Evolutionary conservation across 805 yeast species (phyloP).

Genomic region (Helenozyma rhizophorensis): DNA sequence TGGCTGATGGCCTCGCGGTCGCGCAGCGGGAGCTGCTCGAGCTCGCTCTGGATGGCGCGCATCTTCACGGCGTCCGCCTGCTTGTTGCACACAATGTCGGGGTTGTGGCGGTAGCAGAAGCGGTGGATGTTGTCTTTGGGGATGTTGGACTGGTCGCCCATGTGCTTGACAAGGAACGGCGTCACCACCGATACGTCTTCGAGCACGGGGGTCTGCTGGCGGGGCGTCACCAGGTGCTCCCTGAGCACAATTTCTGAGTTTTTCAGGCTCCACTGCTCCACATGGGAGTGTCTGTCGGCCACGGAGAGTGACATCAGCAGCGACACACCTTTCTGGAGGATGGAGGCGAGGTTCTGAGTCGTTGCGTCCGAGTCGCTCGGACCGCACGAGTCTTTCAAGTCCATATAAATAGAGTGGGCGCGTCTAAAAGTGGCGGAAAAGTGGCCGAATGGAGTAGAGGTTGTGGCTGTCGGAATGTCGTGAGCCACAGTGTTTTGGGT

Average conservation of each 20-base stretch:
- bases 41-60: slow-evolving; percentile 54
- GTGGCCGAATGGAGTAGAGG: too few relatives aligned
- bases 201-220: too few relatives aligned
- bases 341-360: slow-evolving; percentile 4
- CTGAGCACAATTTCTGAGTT: neutral
- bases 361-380: slow-evolving; percentile 5
- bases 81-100: slow-evolving; percentile 73
- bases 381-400: slow-evolving; percentile 11
- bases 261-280: neutral
- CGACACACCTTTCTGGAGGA: slow-evolving; percentile 3
- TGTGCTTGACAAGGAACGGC: slow-evolving; percentile 38
- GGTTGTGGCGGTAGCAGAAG: slow-evolving; percentile 92
- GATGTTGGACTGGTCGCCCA: slow-evolving; percentile 37
- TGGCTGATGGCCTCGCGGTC: slow-evolving; percentile 77
- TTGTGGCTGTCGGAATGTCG: too few relatives aligned
- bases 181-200: slow-evolving; percentile 30
- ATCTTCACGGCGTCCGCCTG: slow-evolving; percentile 60
- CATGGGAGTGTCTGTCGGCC: neutral
- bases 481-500: too few relatives aligned
- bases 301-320: neutral
- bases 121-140: slow-evolving; percentile 53
- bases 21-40: slow-evolving; percentile 57
- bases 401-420: slow-evolving; percentile 5
- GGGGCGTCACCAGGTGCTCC: neutral
- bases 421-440: too few relatives aligned